These are phyloP conservation scores for Asparagopsis taxiformis DNA, from an alignment of 31 red algal species.

Conservation along the genomic window DNA sequence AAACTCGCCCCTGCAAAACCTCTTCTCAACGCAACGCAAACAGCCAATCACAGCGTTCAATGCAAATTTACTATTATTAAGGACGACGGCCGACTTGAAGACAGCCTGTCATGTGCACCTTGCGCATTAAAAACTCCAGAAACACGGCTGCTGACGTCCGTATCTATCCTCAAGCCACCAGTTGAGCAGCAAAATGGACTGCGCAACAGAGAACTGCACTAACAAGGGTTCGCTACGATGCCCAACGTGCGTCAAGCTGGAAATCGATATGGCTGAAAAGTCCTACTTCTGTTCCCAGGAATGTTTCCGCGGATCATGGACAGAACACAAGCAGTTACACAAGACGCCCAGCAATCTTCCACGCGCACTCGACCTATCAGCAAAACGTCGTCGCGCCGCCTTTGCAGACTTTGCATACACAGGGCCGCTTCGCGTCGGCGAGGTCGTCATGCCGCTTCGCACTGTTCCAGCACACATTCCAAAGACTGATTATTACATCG, in stretches of 20 bases:
- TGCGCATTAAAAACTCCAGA: too few species aligned
- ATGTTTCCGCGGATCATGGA: constrained; percentile 72
- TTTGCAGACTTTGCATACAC: constrained; percentile 63
- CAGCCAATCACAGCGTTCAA: too few species aligned
- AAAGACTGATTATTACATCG: constrained; percentile 57
- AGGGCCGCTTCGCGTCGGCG: constrained; percentile 46
- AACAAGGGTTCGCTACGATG: constrained; percentile 40
- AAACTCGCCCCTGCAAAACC: too few species aligned
- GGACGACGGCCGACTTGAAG: too few species aligned
- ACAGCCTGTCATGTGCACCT: too few species aligned
- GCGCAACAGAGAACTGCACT: constrained; percentile 23
- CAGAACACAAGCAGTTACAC: constrained; percentile 73
- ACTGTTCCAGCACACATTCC: constrained; percentile 56
- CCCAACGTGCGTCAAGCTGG: constrained; percentile 81
- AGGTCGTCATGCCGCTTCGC: constrained; percentile 45
- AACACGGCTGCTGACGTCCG: too few species aligned
- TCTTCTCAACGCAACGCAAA: too few species aligned
- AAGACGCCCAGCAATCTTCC: constrained; percentile 10
- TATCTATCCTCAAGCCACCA: background rate
- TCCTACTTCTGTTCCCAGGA: constrained; percentile 76
- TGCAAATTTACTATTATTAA: too few species aligned
- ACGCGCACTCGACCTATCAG: constrained; percentile 24
- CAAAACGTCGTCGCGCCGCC: constrained; percentile 25
- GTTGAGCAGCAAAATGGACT: background rate
- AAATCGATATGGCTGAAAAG: constrained; percentile 13